These are phyloP conservation scores for Trichomonascus vanleenenianus DNA, from an alignment of 805 yeast genomes.

Conservation along the genomic window DNA sequence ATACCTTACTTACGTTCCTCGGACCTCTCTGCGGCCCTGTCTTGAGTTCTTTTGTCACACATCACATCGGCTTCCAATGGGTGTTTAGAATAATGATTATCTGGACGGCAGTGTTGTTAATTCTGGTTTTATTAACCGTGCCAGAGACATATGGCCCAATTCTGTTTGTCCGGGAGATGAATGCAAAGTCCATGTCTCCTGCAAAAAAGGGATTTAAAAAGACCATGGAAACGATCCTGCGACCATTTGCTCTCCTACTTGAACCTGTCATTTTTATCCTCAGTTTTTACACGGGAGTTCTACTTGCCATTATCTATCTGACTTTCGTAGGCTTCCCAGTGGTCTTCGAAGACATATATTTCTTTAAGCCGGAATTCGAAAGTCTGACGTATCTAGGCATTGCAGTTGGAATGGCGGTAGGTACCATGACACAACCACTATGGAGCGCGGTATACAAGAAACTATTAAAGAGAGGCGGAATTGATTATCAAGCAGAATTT, in stretches of 20 bases:
- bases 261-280: conserved; percentile 52
- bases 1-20: conserved; percentile 69
- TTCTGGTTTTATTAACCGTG: conserved; percentile 38
- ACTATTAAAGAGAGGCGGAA: conserved; percentile 35
- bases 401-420: conserved; percentile 59
- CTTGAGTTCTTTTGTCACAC: conserved; percentile 51
- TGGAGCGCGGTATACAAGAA: conserved; percentile 26
- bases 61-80: conserved; percentile 63
- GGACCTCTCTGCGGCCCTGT: conserved; percentile 73
- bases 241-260: conserved; percentile 31
- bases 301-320: conserved; percentile 50
- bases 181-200: too few relatives aligned
- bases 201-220: too few relatives aligned
- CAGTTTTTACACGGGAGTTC: conserved; percentile 49
- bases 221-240: conserved; percentile 17
- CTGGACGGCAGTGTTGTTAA: conserved; percentile 48
- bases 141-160: conserved; percentile 81
- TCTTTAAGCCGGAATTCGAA: conserved; percentile 40
- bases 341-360: conserved; percentile 42
- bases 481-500: conserved; percentile 40
- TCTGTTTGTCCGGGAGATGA: conserved; percentile 43
- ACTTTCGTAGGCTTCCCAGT: conserved; percentile 55
- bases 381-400: conserved; percentile 57
- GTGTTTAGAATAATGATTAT: conserved; percentile 55
- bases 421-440: conserved; percentile 31